phyloP scores from a whole-genome alignment of 2,329 filamentous ascomycete species.

The Sporothrix euskadiensis region DNA sequence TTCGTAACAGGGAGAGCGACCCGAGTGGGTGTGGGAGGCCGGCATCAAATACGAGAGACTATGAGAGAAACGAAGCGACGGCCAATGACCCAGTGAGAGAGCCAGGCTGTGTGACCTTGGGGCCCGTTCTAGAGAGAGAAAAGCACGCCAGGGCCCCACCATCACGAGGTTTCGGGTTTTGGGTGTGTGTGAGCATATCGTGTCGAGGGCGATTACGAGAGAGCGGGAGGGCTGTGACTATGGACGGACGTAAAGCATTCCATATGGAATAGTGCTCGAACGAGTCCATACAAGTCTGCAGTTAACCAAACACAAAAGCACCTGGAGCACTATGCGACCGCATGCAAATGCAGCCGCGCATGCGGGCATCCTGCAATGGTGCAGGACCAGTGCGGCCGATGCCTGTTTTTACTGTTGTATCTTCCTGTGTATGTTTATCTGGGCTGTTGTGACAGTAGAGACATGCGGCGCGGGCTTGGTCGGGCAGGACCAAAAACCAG shows the following conservation, averaged over 20 bases:
- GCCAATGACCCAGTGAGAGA: neutral
- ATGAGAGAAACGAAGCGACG: neutral
- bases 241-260: neutral
- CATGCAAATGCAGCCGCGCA: neutral
- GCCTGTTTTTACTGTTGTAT: neutral
- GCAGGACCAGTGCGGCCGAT: neutral
- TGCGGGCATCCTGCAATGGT: neutral
- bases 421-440: neutral
- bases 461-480: conserved; percentile 8
- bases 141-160: conserved; percentile 2
- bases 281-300: neutral
- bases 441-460: conserved; percentile 15
- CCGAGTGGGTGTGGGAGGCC: conserved; percentile 1
- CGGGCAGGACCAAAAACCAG: conserved; percentile 16
- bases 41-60: conserved; percentile 13
- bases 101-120: neutral
- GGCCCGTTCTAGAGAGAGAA: neutral
- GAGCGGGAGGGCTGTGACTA: neutral
- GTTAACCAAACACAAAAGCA: conserved; percentile 5
- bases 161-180: conserved; percentile 16
- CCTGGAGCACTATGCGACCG: neutral
- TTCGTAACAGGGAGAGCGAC: neutral
- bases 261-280: neutral
- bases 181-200: conserved; percentile 12
- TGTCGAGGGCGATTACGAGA: neutral